phyloP scores from a whole-genome alignment of 2,329 filamentous ascomycete species.

The Fusarium torulosum region DNA sequence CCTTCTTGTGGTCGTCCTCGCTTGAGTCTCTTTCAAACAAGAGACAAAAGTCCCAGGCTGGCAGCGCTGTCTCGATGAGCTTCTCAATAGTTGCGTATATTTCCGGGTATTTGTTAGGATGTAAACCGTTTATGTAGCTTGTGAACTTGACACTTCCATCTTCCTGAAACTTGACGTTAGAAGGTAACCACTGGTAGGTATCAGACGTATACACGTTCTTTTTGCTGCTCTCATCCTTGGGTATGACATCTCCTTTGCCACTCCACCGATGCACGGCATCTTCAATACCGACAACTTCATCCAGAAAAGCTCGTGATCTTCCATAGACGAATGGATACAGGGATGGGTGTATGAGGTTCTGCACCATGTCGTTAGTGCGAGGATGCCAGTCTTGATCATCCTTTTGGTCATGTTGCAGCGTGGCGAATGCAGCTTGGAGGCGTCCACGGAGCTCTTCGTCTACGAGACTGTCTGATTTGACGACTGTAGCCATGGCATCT shows the following conservation, averaged over 20 bases:
- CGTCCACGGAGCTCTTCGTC: slow-evolving; percentile 6
- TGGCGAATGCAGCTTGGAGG: slow-evolving; percentile 33
- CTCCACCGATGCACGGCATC: slow-evolving; percentile 43
- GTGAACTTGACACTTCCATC: slow-evolving; percentile 52
- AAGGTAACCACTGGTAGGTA: slow-evolving; percentile 47
- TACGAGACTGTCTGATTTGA: slow-evolving; percentile 45
- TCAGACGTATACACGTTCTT: slow-evolving; percentile 58
- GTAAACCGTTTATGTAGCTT: slow-evolving; percentile 62
- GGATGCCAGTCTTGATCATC: slow-evolving; percentile 38
- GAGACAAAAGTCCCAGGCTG: slow-evolving; percentile 59
- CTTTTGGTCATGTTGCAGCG: slow-evolving; percentile 36
- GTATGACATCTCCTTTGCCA: slow-evolving; percentile 42
- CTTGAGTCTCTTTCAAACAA: not conserved
- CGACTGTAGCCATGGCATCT: slow-evolving; percentile 36
- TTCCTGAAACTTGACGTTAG: slow-evolving; percentile 56
- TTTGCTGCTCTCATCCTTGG: slow-evolving; percentile 43
- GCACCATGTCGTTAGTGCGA: not conserved
- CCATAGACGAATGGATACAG: slow-evolving; percentile 43
- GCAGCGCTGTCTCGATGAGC: slow-evolving; percentile 53
- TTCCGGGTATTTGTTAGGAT: slow-evolving; percentile 51
- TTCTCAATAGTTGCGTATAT: slow-evolving; percentile 55
- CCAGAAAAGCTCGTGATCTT: slow-evolving; percentile 51
- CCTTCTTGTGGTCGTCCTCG: fast-evolving
- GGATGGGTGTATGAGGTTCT: slow-evolving; percentile 36
- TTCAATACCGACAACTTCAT: slow-evolving; percentile 47